Evolutionary conservation across 139 green algal genomes (phyloP).

Genomic region (Asterochloris erici): DNA sequence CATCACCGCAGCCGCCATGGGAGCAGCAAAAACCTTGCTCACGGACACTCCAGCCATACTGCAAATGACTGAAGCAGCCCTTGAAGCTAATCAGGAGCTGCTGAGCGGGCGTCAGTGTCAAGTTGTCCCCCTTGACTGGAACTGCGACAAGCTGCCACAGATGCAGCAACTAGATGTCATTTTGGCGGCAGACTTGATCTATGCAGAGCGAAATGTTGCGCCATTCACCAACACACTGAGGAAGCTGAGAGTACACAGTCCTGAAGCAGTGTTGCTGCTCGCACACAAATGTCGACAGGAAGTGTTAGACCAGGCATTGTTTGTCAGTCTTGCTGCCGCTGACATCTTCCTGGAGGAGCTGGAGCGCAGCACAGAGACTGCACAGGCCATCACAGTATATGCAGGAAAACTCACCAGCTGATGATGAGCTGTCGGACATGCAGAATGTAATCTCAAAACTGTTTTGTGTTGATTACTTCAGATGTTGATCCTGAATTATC

Average conservation of each 20-base stretch:
- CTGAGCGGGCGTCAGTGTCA: neutral
- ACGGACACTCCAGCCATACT: constrained; percentile 34
- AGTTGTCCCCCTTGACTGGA: constrained; percentile 32
- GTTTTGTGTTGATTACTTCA: no score
- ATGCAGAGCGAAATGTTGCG: constrained; percentile 13
- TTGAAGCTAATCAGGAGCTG: constrained; percentile 15
- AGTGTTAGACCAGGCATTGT: no score
- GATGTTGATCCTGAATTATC: no score
- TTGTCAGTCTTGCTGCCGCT: neutral
- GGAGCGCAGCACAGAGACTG: neutral
- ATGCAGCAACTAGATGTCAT: constrained; percentile 1
- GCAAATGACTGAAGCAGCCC: constrained; percentile 15
- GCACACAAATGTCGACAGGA: constrained; percentile 31
- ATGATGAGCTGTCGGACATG: no score
- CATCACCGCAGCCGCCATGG: constrained; percentile 32
- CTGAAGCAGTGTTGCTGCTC: neutral
- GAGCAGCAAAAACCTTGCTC: constrained; percentile 23
- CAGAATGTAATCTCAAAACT: no score
- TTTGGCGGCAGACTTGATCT: constrained; percentile 36
- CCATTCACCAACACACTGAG: constrained; percentile 5
- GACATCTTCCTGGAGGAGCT: constrained; percentile 12
- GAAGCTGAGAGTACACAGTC: neutral
- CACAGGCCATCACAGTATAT: neutral
- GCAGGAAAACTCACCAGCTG: constrained; percentile 25
- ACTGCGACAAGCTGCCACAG: neutral